Percentiles rank a stretch among this genome's conserved stretches.
phyloP scores from a whole-genome alignment of 345 rosid species.

The Lenwebbia sp. region DNA sequence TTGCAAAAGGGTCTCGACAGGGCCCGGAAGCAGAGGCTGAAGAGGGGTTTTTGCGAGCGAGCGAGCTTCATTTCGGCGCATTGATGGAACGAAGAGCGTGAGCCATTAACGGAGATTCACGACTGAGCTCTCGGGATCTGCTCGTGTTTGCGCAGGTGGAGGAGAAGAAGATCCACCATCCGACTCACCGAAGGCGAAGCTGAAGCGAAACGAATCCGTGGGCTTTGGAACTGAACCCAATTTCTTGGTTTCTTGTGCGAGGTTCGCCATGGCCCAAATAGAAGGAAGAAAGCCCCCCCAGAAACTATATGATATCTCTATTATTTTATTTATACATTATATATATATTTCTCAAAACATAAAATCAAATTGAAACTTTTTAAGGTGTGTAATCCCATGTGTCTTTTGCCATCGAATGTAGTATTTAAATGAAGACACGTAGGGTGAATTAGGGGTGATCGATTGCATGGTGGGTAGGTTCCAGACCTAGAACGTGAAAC shows the following conservation, averaged over 20 bases:
- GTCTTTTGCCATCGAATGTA: too few relatives aligned
- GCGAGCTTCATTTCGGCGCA: slow-evolving; percentile 3
- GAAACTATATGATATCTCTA: background rate
- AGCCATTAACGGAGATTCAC: background rate
- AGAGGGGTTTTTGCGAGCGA: slow-evolving; percentile 9
- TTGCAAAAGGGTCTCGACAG: slow-evolving; percentile 9
- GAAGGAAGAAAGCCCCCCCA: background rate
- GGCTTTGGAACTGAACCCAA: background rate
- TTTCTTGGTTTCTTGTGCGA: background rate
- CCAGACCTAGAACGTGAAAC: too few relatives aligned
- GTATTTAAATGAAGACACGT: too few relatives aligned
- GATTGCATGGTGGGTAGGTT: too few relatives aligned
- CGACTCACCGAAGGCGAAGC: background rate
- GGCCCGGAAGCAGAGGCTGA: slow-evolving; percentile 3
- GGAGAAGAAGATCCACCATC: slow-evolving; percentile 2
- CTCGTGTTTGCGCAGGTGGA: background rate
- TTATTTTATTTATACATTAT: background rate
- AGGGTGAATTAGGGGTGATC: too few relatives aligned
- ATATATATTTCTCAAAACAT: too few relatives aligned
- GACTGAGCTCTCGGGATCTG: background rate
- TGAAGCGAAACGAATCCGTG: background rate
- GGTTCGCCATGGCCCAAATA: background rate
- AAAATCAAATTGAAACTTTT: too few relatives aligned
- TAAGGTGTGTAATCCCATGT: too few relatives aligned
- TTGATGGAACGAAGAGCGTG: background rate